A percentile compares a stretch with the other conserved stretches of the same genome.
phyloP scores from a whole-genome alignment of 495 filamentous ascomycete genomes.

The Lophiotrema nucula region DNA sequence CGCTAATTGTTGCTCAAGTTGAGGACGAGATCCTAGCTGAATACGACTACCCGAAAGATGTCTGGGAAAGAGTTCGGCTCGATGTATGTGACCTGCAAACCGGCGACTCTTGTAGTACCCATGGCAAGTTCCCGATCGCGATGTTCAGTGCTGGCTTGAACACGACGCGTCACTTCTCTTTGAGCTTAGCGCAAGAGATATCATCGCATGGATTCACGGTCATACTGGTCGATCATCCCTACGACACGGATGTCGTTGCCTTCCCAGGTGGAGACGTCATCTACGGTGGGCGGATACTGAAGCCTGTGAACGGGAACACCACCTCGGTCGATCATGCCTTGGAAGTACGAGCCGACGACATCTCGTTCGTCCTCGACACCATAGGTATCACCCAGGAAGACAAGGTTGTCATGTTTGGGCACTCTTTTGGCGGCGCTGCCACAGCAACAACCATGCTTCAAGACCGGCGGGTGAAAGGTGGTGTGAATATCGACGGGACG shows the following conservation, averaged over 20 bases:
- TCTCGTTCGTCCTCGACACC: slow-evolving; percentile 7
- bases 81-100: background rate
- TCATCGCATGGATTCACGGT: slow-evolving; percentile 50
- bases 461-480: background rate
- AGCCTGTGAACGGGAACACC: background rate
- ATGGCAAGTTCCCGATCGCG: background rate
- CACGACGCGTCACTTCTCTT: slow-evolving; percentile 4
- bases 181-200: slow-evolving; percentile 39
- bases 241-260: slow-evolving; percentile 47
- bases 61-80: background rate
- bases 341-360: slow-evolving; percentile 4
- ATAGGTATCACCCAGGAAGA: background rate
- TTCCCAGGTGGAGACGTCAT: slow-evolving; percentile 16
- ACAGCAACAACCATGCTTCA: slow-evolving; percentile 1
- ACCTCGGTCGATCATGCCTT: slow-evolving; percentile 7
- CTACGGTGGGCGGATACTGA: background rate
- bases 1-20: background rate
- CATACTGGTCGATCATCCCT: slow-evolving; percentile 49
- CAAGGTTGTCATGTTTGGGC: slow-evolving; percentile 8
- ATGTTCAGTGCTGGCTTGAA: slow-evolving; percentile 8
- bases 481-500: slow-evolving; percentile 8
- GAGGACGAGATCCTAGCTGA: slow-evolving; percentile 7
- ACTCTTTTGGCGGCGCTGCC: slow-evolving; percentile 13
- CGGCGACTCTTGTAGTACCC: background rate
- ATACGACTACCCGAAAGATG: slow-evolving; percentile 4